Evolutionary conservation across 148 eudicot genomes (phyloP).

Genomic region (Polygonum maritimum): DNA sequence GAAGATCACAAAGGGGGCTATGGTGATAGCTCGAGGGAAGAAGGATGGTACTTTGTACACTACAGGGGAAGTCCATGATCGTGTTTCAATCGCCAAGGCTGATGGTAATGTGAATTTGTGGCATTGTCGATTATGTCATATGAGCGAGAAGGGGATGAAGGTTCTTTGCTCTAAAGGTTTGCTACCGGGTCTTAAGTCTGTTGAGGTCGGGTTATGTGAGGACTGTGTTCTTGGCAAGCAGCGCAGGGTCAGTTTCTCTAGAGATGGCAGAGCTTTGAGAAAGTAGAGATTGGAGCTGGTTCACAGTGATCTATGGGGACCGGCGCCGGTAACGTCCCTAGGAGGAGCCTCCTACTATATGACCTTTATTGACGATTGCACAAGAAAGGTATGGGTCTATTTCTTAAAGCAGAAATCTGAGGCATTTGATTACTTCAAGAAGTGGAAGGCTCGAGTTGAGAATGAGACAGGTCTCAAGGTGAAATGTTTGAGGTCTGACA

Average conservation of each 20-base stretch:
- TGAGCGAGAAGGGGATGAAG: neutral
- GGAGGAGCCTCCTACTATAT: too few relatives aligned
- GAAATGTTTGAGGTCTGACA: too few relatives aligned
- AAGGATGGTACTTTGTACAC: too few relatives aligned
- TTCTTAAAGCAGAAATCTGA: neutral
- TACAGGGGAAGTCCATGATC: too few relatives aligned
- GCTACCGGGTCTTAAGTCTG: neutral
- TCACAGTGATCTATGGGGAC: too few relatives aligned
- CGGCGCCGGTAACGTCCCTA: too few relatives aligned
- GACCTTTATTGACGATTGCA: too few relatives aligned
- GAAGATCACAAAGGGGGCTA: too few relatives aligned
- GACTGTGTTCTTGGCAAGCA: neutral
- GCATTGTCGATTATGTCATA: neutral
- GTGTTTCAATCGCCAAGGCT: neutral
- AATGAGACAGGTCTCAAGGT: too few relatives aligned
- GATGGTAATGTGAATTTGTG: neutral
- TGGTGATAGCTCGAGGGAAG: too few relatives aligned
- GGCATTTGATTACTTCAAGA: neutral
- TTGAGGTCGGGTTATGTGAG: neutral
- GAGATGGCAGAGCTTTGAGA: neutral
- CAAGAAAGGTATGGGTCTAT: neutral
- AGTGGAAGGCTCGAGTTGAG: neutral
- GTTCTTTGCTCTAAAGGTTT: neutral
- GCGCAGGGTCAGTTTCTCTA: neutral
- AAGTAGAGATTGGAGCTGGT: neutral